phyloP scores from a whole-genome alignment of 2,329 filamentous ascomycete species.

The Claviceps lovelessii region DNA sequence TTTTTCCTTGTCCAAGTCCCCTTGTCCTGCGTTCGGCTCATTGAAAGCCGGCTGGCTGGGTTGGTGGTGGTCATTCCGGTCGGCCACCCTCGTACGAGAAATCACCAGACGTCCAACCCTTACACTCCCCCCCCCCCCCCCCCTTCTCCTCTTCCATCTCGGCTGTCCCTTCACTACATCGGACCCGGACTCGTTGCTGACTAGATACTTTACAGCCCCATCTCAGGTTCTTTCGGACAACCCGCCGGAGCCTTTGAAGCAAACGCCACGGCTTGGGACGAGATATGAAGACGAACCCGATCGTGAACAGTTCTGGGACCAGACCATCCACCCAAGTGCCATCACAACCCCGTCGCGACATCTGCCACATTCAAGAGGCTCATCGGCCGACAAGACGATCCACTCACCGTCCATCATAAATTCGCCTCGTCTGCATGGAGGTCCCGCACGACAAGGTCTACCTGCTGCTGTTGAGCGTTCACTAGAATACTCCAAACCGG shows the following conservation, averaged over 20 bases:
- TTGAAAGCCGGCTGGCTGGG: too few species aligned
- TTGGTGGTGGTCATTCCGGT: not conserved
- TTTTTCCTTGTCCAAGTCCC: not conserved
- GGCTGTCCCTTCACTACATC: not conserved
- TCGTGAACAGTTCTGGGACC: slow-evolving; percentile 35
- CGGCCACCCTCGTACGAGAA: not conserved
- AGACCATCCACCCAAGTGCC: slow-evolving; percentile 33
- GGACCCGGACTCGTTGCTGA: slow-evolving; percentile 2
- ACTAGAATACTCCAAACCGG: slow-evolving; percentile 42
- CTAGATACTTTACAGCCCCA: slow-evolving; percentile 28
- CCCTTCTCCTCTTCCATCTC: not conserved
- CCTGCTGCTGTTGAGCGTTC: slow-evolving; percentile 32
- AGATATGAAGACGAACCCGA: slow-evolving; percentile 40
- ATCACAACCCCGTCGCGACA: slow-evolving; percentile 23
- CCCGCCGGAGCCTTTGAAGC: slow-evolving; percentile 36
- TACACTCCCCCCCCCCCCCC: too few species aligned
- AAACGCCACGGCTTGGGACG: slow-evolving; percentile 34
- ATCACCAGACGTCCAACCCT: not conserved
- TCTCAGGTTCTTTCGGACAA: slow-evolving; percentile 46
- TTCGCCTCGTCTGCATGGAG: slow-evolving; percentile 16
- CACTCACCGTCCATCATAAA: slow-evolving; percentile 11
- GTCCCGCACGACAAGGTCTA: slow-evolving; percentile 26
- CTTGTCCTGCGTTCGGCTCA: not conserved
- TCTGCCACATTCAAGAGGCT: slow-evolving; percentile 41
- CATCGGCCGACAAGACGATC: slow-evolving; percentile 40